phyloP scores from a whole-genome alignment of 2,329 filamentous ascomycete species.

The Ceratocystiopsis brevicomis region DNA sequence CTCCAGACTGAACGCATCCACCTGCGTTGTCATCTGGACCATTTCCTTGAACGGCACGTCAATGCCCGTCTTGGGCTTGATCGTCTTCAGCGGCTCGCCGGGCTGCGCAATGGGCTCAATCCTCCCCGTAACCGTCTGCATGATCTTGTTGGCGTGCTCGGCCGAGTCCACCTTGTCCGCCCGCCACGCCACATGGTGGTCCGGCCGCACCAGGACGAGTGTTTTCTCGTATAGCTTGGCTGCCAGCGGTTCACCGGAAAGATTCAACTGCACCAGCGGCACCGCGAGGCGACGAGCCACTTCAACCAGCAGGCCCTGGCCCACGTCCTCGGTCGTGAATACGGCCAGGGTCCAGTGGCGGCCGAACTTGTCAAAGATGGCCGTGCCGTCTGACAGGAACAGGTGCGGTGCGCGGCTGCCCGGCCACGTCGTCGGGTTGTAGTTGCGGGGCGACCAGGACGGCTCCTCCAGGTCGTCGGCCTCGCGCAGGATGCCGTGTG shows the following conservation, averaged over 20 bases:
- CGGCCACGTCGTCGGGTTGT: constrained; percentile 6
- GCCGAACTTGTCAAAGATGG: constrained; percentile 7
- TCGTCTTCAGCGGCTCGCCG: background rate
- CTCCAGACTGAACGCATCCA: background rate
- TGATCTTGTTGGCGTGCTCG: background rate
- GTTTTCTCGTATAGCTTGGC: constrained; percentile 2
- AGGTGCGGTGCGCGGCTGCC: constrained; percentile 7
- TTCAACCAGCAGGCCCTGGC: background rate
- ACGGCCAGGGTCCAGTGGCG: constrained; percentile 5
- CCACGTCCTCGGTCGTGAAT: background rate
- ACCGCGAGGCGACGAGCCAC: background rate
- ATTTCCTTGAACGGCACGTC: background rate
- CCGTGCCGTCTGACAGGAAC: constrained; percentile 3
- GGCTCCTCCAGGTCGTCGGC: background rate
- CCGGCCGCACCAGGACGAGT: constrained; percentile 7
- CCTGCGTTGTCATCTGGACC: background rate
- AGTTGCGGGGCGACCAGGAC: background rate
- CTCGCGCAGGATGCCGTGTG: background rate
- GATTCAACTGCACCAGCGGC: background rate
- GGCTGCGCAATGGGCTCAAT: background rate
- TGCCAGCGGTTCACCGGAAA: constrained; percentile 4
- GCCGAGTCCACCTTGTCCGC: background rate
- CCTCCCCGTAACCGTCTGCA: background rate
- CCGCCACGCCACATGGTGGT: constrained; percentile 8
- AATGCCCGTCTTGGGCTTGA: background rate